These are phyloP conservation scores for Russula lepida DNA, from an alignment of 768 basidiomycete species.

Conservation along the genomic window DNA sequence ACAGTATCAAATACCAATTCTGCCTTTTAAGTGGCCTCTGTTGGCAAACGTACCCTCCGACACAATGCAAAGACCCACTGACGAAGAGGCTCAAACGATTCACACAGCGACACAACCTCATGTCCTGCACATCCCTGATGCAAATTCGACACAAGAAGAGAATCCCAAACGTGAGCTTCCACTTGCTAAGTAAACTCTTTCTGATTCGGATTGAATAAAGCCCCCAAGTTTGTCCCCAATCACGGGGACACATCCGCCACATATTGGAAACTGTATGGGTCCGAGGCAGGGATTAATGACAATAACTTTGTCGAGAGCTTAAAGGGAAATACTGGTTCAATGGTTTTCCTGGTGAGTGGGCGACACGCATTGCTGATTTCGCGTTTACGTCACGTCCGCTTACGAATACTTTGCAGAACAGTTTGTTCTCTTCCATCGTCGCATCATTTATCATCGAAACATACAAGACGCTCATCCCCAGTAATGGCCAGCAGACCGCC, in stretches of 20 bases:
- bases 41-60: too few relatives aligned
- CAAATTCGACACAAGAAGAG: too few relatives aligned
- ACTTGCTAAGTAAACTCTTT: too few relatives aligned
- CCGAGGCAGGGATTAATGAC: slow-evolving; percentile 13
- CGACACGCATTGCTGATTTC: too few relatives aligned
- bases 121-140: too few relatives aligned
- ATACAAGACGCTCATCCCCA: slow-evolving; percentile 15
- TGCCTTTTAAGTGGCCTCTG: too few relatives aligned
- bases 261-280: slow-evolving; percentile 16
- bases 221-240: background rate
- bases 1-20: too few relatives aligned
- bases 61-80: too few relatives aligned
- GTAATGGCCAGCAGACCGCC: background rate
- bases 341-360: slow-evolving; percentile 18
- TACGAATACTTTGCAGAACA: background rate
- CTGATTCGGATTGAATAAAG: background rate
- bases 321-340: slow-evolving; percentile 13
- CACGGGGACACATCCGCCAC: slow-evolving; percentile 9
- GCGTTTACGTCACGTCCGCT: background rate
- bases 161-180: slow-evolving; percentile 60
- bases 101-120: too few relatives aligned
- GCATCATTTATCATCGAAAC: slow-evolving; percentile 21
- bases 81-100: too few relatives aligned
- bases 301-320: slow-evolving; percentile 10
- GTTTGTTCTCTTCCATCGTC: slow-evolving; percentile 21